Evolutionary conservation across 2,329 filamentous ascomycete species (phyloP).

Genomic region (Arthroderma sp.): DNA sequence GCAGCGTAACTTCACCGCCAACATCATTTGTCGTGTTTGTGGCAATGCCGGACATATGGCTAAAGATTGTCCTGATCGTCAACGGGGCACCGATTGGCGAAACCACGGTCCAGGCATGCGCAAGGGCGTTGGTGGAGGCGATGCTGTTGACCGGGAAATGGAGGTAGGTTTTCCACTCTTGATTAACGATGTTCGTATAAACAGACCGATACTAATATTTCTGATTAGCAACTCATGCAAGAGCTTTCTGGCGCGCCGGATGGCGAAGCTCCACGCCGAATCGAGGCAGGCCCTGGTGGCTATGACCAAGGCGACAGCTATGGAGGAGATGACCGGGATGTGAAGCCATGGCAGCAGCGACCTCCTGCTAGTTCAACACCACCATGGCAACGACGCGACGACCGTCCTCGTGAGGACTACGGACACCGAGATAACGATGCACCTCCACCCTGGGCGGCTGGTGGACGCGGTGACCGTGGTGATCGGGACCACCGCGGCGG

Average conservation of each 20-base stretch:
- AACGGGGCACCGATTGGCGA: slow-evolving; percentile 82
- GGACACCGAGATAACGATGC: slow-evolving; percentile 11
- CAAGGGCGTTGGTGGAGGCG: slow-evolving; percentile 52
- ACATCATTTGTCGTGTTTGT: slow-evolving; percentile 96
- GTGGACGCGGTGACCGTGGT: slow-evolving; percentile 16
- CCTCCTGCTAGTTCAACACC: slow-evolving; percentile 66
- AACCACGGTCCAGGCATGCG: slow-evolving; percentile 49
- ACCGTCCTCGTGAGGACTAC: slow-evolving; percentile 41
- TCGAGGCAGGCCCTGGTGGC: slow-evolving; percentile 67
- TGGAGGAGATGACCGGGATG: slow-evolving; percentile 34
- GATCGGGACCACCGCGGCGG: slow-evolving; percentile 29
- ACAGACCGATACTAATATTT: slow-evolving; percentile 1
- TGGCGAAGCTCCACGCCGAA: slow-evolving; percentile 56
- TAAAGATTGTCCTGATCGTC: slow-evolving; percentile 88
- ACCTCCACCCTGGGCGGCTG: slow-evolving; percentile 21
- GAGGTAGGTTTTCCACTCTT: slow-evolving; percentile 52
- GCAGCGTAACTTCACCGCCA: slow-evolving; percentile 96
- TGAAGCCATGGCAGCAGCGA: slow-evolving; percentile 82
- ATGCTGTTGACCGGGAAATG: slow-evolving; percentile 86
- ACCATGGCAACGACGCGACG: slow-evolving; percentile 55
- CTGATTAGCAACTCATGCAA: slow-evolving; percentile 57
- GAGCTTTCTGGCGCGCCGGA: slow-evolving; percentile 68
- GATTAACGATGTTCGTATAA: not conserved
- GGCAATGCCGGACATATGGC: slow-evolving; percentile 98
- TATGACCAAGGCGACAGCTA: slow-evolving; percentile 39